Percentiles rank a stretch among this genome's conserved stretches.
Conservation (phyloP, 305 asterid species). For the Galium porrigens region DNA sequence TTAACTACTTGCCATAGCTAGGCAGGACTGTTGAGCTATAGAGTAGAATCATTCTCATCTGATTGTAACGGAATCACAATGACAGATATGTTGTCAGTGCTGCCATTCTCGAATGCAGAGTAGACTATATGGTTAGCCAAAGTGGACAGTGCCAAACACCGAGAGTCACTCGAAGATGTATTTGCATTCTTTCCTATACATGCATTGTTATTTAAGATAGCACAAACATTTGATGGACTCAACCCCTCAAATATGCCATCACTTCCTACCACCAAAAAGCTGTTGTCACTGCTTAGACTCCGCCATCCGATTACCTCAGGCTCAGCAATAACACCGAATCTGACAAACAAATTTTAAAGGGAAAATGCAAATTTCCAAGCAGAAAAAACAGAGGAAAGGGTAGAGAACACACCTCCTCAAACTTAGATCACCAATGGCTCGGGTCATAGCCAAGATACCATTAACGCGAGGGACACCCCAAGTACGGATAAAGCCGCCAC, state of each 20-base stretch:
- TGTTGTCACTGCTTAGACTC: conserved; percentile 23
- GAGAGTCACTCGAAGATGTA: conserved; percentile 12
- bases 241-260: conserved; percentile 56
- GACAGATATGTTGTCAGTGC: conserved; percentile 57
- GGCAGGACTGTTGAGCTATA: background rate
- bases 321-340: conserved; percentile 60
- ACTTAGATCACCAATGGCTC: conserved; percentile 55
- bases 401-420: conserved; percentile 32
- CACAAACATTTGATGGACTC: conserved; percentile 41
- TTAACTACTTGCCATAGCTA: background rate
- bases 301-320: conserved; percentile 53
- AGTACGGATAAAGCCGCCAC: conserved; percentile 44
- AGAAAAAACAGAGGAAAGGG: background rate
- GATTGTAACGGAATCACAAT: conserved; percentile 26
- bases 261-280: conserved; percentile 41
- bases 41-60: background rate
- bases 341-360: conserved; percentile 12
- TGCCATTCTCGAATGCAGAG: conserved; percentile 40
- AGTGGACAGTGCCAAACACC: conserved; percentile 20
- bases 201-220: conserved; percentile 16
- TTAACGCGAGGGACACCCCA: conserved; percentile 51
- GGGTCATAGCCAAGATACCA: conserved; percentile 53
- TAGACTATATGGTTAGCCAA: conserved; percentile 34
- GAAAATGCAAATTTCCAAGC: conserved; percentile 1
- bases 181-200: conserved; percentile 4